Evolutionary conservation across 148 eudicot genomes (phyloP), one percentile per base, ranked within the genome.

Genomic region (Selenicereus undatus): DNA sequence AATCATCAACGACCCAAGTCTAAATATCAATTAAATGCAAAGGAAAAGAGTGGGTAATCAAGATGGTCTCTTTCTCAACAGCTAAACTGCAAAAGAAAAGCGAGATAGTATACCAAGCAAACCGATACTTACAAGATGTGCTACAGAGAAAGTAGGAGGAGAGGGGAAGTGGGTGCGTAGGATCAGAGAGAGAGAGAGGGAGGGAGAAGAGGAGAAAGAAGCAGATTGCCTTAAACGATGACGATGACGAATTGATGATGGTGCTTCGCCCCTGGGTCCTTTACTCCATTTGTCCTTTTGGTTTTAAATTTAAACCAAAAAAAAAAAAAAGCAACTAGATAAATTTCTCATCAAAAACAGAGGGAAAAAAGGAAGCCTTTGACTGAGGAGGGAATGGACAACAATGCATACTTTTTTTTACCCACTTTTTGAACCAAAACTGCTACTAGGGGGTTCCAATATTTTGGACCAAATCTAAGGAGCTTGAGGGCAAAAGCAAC

Each of bases 81-180:
- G 43, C 22, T 8, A 42, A 42, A 24, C 14, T 0, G 14, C 13
- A 10, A 48, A 48, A 39, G 50, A 1, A n/a, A 62, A 43, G 54
- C 30, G 39, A 78, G 58, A 50, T 12, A 45, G 66, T 64, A 29
- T 26, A 16, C 5, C 42, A 76, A 11, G 35, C 32, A 39, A 24
- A 77, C 9, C 20, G 71, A 77, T 42, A 77, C 79, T 77, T 77
- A 64, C 79, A n/a, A 45, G 29, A 64, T 66, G 24, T 65, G 76
- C 17, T 17, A 13, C 16, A 66, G 35, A 65, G n/a, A 74, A 35
- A 16, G 27, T 3, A 56, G 56, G 45, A 42, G 35, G 58, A 50
- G 62, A 74, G 27, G 17, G 56, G 42, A 52, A 74, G 76, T 39
- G 76, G 42, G 76, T 9, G 12, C 1, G 68, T n/a, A 62, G 27